Evolutionary conservation across 2,329 filamentous ascomycete genomes (phyloP), one percentile per base, ranked within the genome.

Genomic region (Colletotrichum gloeosporioides): DNA sequence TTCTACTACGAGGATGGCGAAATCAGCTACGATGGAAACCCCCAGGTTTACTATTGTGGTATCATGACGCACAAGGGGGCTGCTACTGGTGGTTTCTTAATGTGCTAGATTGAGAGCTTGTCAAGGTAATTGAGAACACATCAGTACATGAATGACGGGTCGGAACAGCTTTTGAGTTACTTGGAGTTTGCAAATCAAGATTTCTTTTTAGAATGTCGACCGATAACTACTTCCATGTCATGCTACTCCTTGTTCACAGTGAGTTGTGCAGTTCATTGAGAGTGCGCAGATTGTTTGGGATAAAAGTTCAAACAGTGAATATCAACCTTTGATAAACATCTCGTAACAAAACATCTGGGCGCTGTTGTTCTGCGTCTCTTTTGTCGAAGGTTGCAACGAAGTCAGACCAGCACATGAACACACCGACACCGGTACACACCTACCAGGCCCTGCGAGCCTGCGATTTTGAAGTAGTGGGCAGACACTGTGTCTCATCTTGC

Each of bases 321-420:
- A 1, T 10, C 2, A 0, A 6, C 18, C 18, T n/a, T 12, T n/a
- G 18, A 44, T n/a, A 12, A 44, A 44, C 9, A n/a, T n/a, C 1
- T n/a, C 18, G 18, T 12, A 2, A n/a, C 2, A 0, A 1, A 12
- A n/a, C 4, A 4, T 12, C 3, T 44, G 10, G 10, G 6, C n/a
- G 44, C 5, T 10, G 10, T 22, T 53, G 6, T 22, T 22, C 6
- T 12, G 1, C 7, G 44, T 7, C 6, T 53, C 12, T 3, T 53
- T 4, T 53, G 6, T 22, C n/a, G 6, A 4, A 53, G n/a, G 3
- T 3, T 53, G n/a, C 10, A 2, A 4, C 6, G n/a, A 53, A 13
- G 10, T 13, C 3, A 0, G 44, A 8, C n/a, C 44, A 13, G n/a
- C n/a, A 12, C 3, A 8, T 22, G 3, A 12, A n/a, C 1, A 6